These are phyloP conservation scores for Phyllosticta capitalensis DNA, from an alignment of 2,329 filamentous ascomycete species.

Conservation along the genomic window DNA sequence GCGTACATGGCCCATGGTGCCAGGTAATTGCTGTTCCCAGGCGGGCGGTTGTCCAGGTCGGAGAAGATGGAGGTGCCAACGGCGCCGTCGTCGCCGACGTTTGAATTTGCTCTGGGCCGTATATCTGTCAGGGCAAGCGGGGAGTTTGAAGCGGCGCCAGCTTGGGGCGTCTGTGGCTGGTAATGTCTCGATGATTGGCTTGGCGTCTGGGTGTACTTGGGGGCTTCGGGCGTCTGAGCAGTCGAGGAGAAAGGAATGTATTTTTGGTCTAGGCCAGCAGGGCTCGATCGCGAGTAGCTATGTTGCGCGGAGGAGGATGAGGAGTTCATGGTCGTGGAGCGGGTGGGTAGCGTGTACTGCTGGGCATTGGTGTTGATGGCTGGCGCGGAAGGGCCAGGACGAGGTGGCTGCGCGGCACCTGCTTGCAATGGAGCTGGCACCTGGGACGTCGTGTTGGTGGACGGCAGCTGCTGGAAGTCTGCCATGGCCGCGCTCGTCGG, in stretches of 20 bases:
- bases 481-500: constrained; percentile 24
- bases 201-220: constrained; percentile 34
- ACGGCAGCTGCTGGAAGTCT: constrained; percentile 1
- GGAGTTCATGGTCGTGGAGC: constrained; percentile 51
- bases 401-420: constrained; percentile 35
- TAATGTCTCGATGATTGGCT: constrained; percentile 49
- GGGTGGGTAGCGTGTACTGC: constrained; percentile 55
- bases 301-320: constrained; percentile 17
- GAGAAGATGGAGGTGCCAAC: constrained; percentile 48
- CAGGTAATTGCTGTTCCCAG: constrained; percentile 78
- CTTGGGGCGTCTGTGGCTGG: constrained; percentile 36
- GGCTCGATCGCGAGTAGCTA: constrained; percentile 76
- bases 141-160: constrained; percentile 63
- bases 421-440: constrained; percentile 53
- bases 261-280: constrained; percentile 53
- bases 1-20: constrained; percentile 94
- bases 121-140: constrained; percentile 89
- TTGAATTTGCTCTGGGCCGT: constrained; percentile 73
- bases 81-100: constrained; percentile 60
- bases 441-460: constrained; percentile 23
- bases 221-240: constrained; percentile 41
- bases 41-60: constrained; percentile 58
- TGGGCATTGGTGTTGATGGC: constrained; percentile 41
- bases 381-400: constrained; percentile 44
- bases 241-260: constrained; percentile 57